Conservation (phyloP, 495 filamentous ascomycete genomes). For the Aspergillus nanangensis region DNA sequence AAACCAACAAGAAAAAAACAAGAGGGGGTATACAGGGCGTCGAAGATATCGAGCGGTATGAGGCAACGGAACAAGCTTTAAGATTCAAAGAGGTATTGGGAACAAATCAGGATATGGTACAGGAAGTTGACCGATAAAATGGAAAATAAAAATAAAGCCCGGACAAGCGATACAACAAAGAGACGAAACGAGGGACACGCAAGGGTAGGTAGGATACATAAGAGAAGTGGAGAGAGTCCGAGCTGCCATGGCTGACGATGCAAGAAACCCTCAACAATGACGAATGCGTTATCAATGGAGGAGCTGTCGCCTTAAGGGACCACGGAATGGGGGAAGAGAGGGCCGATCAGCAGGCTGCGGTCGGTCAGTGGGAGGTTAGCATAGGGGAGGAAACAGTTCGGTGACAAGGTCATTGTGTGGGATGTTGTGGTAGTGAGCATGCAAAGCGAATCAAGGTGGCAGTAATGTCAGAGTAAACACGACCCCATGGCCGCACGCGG, state of each 20-base stretch:
- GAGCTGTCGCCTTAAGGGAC: slow-evolving; percentile 1
- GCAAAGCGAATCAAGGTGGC: slow-evolving; percentile 6
- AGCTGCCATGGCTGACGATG: slow-evolving; percentile 13
- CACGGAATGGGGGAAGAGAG: slow-evolving; percentile 8
- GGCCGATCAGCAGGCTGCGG: slow-evolving; percentile 10
- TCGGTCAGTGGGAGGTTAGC: slow-evolving; percentile 1
- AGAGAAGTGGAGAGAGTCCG: slow-evolving; percentile 15
- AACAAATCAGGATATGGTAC: no score
- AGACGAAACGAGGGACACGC: slow-evolving; percentile 5
- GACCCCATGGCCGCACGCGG: slow-evolving; percentile 14
- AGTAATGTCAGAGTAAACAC: no score
- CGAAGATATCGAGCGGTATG: no score
- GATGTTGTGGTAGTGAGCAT: slow-evolving; percentile 10
- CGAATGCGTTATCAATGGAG: slow-evolving; percentile 18
- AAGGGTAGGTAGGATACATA: slow-evolving; percentile 18
- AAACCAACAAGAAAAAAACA: no score
- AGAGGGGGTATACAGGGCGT: no score
- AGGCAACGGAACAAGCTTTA: no score
- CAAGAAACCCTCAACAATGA: slow-evolving; percentile 20
- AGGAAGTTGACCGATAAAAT: no score
- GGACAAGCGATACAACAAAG: neutral
- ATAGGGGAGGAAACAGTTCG: slow-evolving; percentile 5
- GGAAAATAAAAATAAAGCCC: neutral
- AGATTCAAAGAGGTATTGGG: no score
- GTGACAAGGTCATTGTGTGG: slow-evolving; percentile 10